A percentile compares a stretch with the other conserved stretches of the same genome.
Conservation (phyloP, 192 early-diverging fungal species). For the Gamsiella multidivaricata region DNA sequence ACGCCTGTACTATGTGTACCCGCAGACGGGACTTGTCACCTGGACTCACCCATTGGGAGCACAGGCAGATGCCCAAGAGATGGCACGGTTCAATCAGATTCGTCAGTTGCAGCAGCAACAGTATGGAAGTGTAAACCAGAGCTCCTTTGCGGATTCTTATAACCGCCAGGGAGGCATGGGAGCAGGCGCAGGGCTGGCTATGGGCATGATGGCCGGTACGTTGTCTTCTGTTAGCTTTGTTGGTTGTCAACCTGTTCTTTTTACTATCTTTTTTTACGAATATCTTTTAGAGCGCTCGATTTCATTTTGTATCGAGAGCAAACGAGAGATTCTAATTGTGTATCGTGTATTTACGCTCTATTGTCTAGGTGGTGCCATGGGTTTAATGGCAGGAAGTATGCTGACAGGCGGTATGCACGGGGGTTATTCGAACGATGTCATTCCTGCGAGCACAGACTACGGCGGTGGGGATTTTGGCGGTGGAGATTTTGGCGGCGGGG, state of each 20-base stretch:
- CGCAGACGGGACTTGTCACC: conserved; percentile 30
- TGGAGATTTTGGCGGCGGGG: conserved; percentile 32
- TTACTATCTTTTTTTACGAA: background rate
- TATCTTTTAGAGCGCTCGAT: too few relatives aligned
- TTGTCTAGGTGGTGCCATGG: conserved; percentile 38
- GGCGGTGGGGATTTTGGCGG: conserved; percentile 25
- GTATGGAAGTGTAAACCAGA: background rate
- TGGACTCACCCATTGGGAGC: conserved; percentile 39
- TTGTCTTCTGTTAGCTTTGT: background rate
- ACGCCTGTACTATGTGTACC: conserved; percentile 44
- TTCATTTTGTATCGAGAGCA: too few relatives aligned
- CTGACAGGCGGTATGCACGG: conserved; percentile 23
- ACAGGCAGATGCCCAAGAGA: conserved; percentile 27
- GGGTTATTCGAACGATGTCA: conserved; percentile 14
- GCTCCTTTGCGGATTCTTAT: conserved; percentile 24
- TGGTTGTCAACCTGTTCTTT: background rate
- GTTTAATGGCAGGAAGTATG: conserved; percentile 42
- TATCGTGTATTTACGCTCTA: too few relatives aligned
- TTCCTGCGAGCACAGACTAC: conserved; percentile 19
- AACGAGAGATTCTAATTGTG: background rate
- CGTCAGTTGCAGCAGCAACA: conserved; percentile 24
- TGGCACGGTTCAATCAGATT: conserved; percentile 39
- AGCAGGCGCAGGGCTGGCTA: conserved; percentile 37
- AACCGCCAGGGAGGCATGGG: conserved; percentile 47
- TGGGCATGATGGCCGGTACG: conserved; percentile 40